Base-by-base conservation (phyloP, 768 basidiomycete species). In the Serendipita indica region DNA sequence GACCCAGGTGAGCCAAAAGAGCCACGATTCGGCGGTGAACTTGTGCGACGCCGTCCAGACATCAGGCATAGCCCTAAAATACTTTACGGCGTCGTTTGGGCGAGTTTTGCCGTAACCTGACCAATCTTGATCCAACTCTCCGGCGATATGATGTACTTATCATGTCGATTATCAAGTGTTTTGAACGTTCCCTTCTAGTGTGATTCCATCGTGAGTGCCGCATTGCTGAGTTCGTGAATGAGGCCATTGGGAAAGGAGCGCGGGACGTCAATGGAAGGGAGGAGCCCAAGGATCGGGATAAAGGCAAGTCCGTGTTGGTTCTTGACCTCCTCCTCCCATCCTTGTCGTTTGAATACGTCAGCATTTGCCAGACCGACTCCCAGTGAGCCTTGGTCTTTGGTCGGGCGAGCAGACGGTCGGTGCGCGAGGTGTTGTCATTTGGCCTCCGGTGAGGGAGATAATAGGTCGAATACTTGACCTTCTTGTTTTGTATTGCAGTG, bases 151-250 rank as follows among this genome's bases (percentile, higher is more conserved):
- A 10, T 10, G 43, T 46, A 46, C 10, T 7, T 12, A 10, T 27
- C 14, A 27, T 46, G 12, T 12, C 43, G 12, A 13, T 10, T 7
- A 27, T 37, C 35, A 54, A 54, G 20, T 4, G 16, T 27, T n/a
- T 54, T 54, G 49, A 54, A 54, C 3, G 3, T 54, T 10, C 49
- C 49, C n/a, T 30, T 54, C 49, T 28, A 54, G 22, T 54, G 49
- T 28, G 30, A n/a, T 7, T 10, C 43, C 35, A 37, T 37, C 10
- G 10, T 37, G 10, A 18, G 35, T 10, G 12, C 10, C 35, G 18
- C 10, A 37, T 37, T 37, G 12, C 10, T 22, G 49, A 54, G 30
- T 10, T 27, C 20, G 30, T 54, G 49, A 10, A 54, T 30, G n/a
- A 54, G 30, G 10, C 49, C 49, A 32, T 54, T 22, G 20, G 49